Percentiles rank a stretch among this genome's conserved stretches.
These are phyloP conservation scores for Fusarium paranaense DNA, from an alignment of 2,329 filamentous ascomycete genomes.

Conservation along the genomic window DNA sequence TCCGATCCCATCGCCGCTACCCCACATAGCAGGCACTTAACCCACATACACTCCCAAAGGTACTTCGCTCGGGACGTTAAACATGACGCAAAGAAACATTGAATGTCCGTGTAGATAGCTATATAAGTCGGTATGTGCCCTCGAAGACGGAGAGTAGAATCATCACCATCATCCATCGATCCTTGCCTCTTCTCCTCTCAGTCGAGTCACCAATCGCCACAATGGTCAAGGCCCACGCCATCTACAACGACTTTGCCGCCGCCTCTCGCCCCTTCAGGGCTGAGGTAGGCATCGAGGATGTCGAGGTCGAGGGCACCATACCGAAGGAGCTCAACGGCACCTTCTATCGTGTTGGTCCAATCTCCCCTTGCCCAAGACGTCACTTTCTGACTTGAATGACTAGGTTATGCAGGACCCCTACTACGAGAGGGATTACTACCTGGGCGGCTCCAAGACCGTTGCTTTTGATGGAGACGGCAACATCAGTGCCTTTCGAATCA, in stretches of 20 bases:
- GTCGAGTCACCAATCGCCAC: background rate
- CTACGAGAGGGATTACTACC: conserved; percentile 1
- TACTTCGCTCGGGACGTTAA: background rate
- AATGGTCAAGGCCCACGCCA: background rate
- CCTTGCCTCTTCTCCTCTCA: background rate
- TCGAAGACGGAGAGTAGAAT: background rate
- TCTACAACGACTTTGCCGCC: background rate
- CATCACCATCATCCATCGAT: background rate
- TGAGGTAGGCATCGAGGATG: background rate
- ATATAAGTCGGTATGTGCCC: background rate
- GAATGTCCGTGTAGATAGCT: background rate
- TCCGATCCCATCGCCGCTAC: background rate
- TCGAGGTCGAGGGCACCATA: background rate
- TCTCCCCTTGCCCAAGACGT: background rate
- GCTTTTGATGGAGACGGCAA: conserved; percentile 10
- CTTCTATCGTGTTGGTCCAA: background rate
- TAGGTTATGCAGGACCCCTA: conserved; percentile 5
- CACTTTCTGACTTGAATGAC: background rate
- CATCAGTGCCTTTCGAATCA: conserved; percentile 8
- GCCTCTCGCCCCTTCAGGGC: background rate
- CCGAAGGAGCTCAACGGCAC: background rate
- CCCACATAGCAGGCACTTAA: background rate
- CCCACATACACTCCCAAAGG: background rate
- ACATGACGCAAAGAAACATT: background rate
- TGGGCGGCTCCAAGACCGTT: background rate